Conservation (phyloP, 192 early-diverging fungal genomes). For the Backusella parvicylindrica region DNA sequence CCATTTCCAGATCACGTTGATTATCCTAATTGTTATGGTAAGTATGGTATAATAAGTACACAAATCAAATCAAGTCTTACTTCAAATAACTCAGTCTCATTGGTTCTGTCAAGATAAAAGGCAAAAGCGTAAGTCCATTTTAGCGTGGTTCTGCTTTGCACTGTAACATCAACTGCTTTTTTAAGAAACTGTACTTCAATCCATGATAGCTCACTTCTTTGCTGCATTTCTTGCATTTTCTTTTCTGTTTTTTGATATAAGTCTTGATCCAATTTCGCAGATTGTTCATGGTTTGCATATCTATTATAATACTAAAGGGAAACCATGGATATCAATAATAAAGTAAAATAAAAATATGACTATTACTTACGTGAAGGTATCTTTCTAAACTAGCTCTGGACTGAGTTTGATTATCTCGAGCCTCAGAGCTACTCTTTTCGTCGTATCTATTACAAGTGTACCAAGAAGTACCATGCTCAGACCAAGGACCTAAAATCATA, state of each 20-base stretch:
- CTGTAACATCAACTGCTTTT: slow-evolving; percentile 86
- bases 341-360: background rate
- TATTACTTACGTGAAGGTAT: slow-evolving; percentile 83
- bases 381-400: slow-evolving; percentile 85
- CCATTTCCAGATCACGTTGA: slow-evolving; percentile 96
- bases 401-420: slow-evolving; percentile 84
- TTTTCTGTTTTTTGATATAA: slow-evolving; percentile 82
- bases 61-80: background rate
- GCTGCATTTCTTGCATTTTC: slow-evolving; percentile 97
- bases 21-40: slow-evolving; percentile 56
- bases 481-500: slow-evolving; percentile 63
- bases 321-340: background rate
- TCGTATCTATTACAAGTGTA: slow-evolving; percentile 98
- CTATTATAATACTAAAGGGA: slow-evolving; percentile 87
- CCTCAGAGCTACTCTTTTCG: slow-evolving; percentile 83
- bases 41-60: background rate
- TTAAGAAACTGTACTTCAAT: slow-evolving; percentile 97
- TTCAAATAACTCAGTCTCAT: slow-evolving; percentile 91
- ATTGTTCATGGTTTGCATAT: slow-evolving; percentile 97
- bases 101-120: slow-evolving; percentile 84
- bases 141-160: slow-evolving; percentile 85
- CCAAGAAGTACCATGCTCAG: slow-evolving; percentile 90
- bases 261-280: slow-evolving; percentile 79
- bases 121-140: slow-evolving; percentile 99
- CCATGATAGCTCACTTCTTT: slow-evolving; percentile 85